Conservation (phyloP, 176 grass and related monocot species). For the Hordeum vulgare region DNA sequence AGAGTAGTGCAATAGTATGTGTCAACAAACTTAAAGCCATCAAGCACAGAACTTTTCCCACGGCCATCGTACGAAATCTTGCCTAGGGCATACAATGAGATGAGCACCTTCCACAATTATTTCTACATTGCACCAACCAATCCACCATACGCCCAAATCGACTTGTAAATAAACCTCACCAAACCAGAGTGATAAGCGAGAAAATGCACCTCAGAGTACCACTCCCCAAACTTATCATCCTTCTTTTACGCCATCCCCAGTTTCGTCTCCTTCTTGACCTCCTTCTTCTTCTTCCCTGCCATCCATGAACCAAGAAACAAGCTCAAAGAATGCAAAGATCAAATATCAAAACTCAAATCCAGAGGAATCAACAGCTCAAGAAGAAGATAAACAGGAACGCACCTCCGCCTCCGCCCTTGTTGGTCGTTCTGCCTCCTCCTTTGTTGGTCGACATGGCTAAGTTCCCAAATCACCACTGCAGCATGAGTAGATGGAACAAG, state of each 20-base stretch:
- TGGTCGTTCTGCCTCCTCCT: slow-evolving; percentile 6
- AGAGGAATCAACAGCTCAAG: not conserved
- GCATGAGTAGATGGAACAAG: not conserved
- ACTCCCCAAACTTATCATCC: slow-evolving; percentile 84
- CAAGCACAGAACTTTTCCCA: not conserved
- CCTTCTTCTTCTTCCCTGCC: slow-evolving; percentile 79
- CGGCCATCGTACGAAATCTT: not conserved
- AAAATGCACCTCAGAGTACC: slow-evolving; percentile 80
- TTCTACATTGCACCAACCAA: not conserved
- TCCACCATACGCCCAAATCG: not conserved
- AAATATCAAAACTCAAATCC: not conserved
- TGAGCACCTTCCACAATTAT: not conserved
- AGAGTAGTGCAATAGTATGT: not conserved
- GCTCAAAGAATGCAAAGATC: not conserved
- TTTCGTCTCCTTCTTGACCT: slow-evolving; percentile 95
- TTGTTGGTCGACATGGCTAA: slow-evolving; percentile 32
- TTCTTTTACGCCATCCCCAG: slow-evolving; percentile 83
- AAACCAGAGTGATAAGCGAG: not conserved
- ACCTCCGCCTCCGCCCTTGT: slow-evolving; percentile 15
- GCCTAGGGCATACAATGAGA: not conserved
- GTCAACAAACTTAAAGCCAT: not conserved
- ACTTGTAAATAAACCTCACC: not conserved
- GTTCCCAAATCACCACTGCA: not conserved
- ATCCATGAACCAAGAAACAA: not conserved
- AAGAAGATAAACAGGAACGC: not conserved